Evolutionary conservation across 805 yeast genomes (phyloP), one percentile per base, ranked within the genome.

Genomic region (Wickerhamiella qilinensis): DNA sequence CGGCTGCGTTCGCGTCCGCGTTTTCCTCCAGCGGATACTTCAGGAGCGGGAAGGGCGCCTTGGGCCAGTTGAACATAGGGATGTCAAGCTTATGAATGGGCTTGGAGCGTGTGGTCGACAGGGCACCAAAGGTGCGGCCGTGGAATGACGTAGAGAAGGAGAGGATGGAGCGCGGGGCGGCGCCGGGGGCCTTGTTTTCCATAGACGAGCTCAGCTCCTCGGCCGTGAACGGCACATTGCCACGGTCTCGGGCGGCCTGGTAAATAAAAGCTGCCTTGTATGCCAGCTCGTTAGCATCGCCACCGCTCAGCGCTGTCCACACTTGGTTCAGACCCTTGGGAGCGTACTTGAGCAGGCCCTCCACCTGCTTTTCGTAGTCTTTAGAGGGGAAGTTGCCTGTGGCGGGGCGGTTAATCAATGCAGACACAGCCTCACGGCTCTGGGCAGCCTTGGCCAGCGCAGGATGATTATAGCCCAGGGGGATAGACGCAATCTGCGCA

Each of bases 41-140:
- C 61, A 83, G 76, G 37, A 69, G 51, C 46, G 97, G 97, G 67
- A 77, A 86, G 46, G 83, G 84, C 40, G 95, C 95, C 59, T 81
- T 85, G 55, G 97, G 97, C 96, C 96, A 86, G 55, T 82, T 73
- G 67, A 86, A 86, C 5, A 94, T 75, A 44, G 97, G 97, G 63
- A 88, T 56, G 42, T 65, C 68, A 59, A 86, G 65, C 65, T 88
- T 86, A 68, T 86, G 97, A 51, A 88, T 72, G 48, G 96, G 94
- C 67, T 84, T 88, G 41, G 95, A 84, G 58, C 94, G 75, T 30
- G 97, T 86, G 47, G 83, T 74, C 5, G 94, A 80, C 33, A 82
- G 85, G 39, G 93, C 72, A 19, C 94, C 97, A 63, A 86, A 84
- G 46, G 85, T 63, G 62, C 97, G 75, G 47, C 97, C 97, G 58